Conservation (phyloP, 306 rosid species). For the Hylodesmum podocarpum region DNA sequence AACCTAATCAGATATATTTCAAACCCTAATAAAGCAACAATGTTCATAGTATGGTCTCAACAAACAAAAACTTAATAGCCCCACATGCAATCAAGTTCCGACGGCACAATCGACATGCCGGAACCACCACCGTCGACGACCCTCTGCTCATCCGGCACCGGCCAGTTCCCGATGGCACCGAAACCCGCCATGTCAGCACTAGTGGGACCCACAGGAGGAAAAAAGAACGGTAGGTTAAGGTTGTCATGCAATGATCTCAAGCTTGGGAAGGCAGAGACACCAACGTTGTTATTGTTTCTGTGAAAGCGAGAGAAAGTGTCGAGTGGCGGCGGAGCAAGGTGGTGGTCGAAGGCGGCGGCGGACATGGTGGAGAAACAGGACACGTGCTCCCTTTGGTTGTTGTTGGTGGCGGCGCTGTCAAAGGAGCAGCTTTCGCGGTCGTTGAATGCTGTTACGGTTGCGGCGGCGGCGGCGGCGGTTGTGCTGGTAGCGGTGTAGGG, state of each 20-base stretch:
- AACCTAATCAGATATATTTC: background rate
- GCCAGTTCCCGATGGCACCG: conserved; percentile 36
- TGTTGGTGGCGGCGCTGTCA: conserved; percentile 44
- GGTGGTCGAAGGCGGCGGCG: conserved; percentile 10
- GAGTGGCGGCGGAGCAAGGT: background rate
- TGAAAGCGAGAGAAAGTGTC: conserved; percentile 42
- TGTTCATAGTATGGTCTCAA: conserved; percentile 12
- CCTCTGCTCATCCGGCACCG: conserved; percentile 36
- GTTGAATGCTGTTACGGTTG: background rate
- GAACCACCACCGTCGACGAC: conserved; percentile 25
- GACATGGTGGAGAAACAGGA: conserved; percentile 96
- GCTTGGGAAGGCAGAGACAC: conserved; percentile 68
- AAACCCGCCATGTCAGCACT: conserved; percentile 1
- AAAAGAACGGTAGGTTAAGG: conserved; percentile 63
- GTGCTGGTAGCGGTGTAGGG: conserved; percentile 35
- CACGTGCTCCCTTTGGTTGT: conserved; percentile 79
- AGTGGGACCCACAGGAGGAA: conserved; percentile 24
- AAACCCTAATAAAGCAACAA: conserved; percentile 7
- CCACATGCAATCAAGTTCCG: conserved; percentile 87
- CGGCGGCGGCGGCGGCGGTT: conserved; percentile 6
- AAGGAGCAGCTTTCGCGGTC: conserved; percentile 67
- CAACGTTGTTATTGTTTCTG: conserved; percentile 30
- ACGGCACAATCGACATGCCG: conserved; percentile 30
- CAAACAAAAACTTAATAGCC: conserved; percentile 34
- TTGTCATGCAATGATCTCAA: conserved; percentile 79